Evolutionary conservation across 2,329 filamentous ascomycete species (phyloP).

Genomic region (Nemania abortiva): DNA sequence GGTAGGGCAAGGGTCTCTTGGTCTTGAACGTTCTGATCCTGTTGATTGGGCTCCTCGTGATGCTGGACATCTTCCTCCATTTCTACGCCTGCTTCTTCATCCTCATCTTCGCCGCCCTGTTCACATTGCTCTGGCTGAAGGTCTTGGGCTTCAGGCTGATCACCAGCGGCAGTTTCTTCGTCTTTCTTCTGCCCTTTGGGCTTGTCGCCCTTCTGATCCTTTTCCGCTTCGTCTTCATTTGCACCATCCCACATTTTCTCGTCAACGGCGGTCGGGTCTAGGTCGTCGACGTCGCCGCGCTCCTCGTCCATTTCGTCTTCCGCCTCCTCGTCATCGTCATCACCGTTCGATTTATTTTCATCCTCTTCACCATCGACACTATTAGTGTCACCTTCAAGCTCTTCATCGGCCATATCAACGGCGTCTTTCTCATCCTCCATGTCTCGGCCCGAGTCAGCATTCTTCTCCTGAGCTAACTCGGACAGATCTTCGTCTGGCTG

Average conservation of each 20-base stretch:
- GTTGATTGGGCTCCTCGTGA: conserved; percentile 68
- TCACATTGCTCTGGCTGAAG: conserved; percentile 57
- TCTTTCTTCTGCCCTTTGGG: conserved; percentile 76
- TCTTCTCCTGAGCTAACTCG: conserved; percentile 88
- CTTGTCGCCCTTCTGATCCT: conserved; percentile 82
- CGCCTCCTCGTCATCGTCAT: conserved; percentile 72
- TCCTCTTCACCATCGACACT: conserved; percentile 72
- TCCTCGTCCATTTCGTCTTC: conserved; percentile 87
- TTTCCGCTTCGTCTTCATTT: conserved; percentile 81
- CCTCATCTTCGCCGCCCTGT: conserved; percentile 62
- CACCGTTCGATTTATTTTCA: conserved; percentile 70
- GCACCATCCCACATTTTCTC: conserved; percentile 99
- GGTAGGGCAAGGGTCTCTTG: conserved; percentile 85
- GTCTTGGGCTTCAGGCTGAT: conserved; percentile 69
- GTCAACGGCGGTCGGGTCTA: conserved; percentile 90
- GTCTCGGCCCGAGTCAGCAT: conserved; percentile 72
- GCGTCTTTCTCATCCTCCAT: conserved; percentile 86
- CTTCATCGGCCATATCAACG: conserved; percentile 92
- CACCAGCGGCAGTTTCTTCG: conserved; percentile 66
- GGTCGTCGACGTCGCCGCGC: conserved; percentile 88
- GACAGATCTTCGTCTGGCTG: conserved; percentile 92
- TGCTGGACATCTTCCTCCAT: conserved; percentile 68
- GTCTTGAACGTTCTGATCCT: conserved; percentile 82
- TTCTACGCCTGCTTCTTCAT: conserved; percentile 72
- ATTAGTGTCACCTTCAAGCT: conserved; percentile 87